Conservation (phyloP, 805 yeast species). For the Yarrowia keelungensis region DNA sequence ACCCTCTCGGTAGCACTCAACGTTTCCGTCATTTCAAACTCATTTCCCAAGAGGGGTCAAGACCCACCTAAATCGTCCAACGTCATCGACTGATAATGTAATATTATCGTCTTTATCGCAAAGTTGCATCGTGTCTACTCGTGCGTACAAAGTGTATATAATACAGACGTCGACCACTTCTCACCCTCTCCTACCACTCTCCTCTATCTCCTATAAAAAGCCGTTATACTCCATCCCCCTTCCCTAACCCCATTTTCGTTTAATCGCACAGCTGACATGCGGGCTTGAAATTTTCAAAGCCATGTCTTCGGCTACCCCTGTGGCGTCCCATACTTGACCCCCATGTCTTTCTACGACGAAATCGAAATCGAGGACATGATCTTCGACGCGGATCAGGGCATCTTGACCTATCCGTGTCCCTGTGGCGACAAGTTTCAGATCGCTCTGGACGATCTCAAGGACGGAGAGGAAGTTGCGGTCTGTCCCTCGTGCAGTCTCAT, state of each 20-base stretch:
- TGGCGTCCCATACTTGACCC: slow-evolving; percentile 13
- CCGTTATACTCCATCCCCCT: neutral
- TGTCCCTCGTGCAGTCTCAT: slow-evolving; percentile 95
- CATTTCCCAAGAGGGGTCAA: no score
- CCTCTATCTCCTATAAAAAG: no score
- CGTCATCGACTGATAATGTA: no score
- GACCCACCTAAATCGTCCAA: no score
- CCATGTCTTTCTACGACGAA: slow-evolving; percentile 75
- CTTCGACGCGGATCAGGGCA: slow-evolving; percentile 79
- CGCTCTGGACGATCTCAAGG: slow-evolving; percentile 78
- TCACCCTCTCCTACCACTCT: no score
- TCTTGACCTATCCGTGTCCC: slow-evolving; percentile 95
- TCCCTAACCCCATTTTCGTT: neutral
- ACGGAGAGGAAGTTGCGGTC: slow-evolving; percentile 87
- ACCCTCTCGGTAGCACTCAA: no score
- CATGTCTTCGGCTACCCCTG: slow-evolving; percentile 17
- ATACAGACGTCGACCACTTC: no score
- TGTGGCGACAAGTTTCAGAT: slow-evolving; percentile 96
- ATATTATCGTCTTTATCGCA: no score
- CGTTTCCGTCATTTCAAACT: no score
- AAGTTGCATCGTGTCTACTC: no score
- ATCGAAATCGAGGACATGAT: slow-evolving; percentile 97
- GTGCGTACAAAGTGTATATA: no score
- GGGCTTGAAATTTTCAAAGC: slow-evolving; percentile 22
- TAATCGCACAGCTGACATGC: slow-evolving; percentile 26